Conservation (phyloP, 78 protist genomes). For the Guillardia theta region DNA sequence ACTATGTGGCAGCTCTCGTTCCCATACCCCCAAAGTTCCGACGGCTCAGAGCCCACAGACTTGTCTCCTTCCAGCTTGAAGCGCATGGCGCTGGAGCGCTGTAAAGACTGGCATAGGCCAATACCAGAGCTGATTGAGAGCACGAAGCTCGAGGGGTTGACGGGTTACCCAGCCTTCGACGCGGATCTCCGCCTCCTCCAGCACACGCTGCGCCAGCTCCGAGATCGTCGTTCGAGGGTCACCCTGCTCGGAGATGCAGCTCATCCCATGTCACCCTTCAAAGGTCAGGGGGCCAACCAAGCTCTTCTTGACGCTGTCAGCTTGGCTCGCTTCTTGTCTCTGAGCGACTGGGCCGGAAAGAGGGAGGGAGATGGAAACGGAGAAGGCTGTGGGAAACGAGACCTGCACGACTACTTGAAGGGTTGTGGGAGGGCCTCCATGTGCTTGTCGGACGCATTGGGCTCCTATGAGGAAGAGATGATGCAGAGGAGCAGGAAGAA, state of each 20-base stretch:
- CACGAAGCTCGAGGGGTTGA: not conserved
- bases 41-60: not conserved
- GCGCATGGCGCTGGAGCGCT: not conserved
- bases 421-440: too few relatives aligned
- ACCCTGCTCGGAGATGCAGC: conserved; percentile 48
- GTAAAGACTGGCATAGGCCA: not conserved
- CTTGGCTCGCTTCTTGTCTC: too few relatives aligned
- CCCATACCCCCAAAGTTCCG: too few relatives aligned
- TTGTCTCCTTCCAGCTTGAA: not conserved
- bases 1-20: conserved; percentile 46
- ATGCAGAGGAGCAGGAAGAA: too few relatives aligned
- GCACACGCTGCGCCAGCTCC: not conserved
- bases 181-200: not conserved
- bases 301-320: conserved; percentile 43
- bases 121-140: not conserved
- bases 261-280: conserved; percentile 51
- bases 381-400: too few relatives aligned
- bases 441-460: too few relatives aligned
- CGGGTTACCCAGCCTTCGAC: conserved; percentile 45
- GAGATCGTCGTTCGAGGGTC: not conserved
- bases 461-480: too few relatives aligned
- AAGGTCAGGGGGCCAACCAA: conserved; percentile 58
- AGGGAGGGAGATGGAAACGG: too few relatives aligned
- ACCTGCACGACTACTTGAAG: too few relatives aligned
- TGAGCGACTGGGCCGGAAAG: too few relatives aligned